phyloP scores from a whole-genome alignment of 352 stramenopile genomes.

The Globisporangium heterothallicum region DNA sequence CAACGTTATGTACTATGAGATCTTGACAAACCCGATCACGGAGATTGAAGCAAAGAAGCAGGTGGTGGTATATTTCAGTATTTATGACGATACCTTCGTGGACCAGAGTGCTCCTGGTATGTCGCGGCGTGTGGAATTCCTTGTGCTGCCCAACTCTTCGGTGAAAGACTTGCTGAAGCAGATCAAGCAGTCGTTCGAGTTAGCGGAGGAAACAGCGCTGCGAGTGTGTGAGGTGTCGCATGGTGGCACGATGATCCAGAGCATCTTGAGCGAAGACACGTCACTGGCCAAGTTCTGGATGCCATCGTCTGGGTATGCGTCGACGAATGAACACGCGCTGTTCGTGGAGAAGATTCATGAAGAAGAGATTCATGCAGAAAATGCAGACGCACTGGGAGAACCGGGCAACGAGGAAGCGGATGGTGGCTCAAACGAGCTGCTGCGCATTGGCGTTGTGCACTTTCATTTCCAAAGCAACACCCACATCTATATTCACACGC shows the following conservation, averaged over 20 bases:
- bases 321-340: slow-evolving; percentile 34
- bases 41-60: slow-evolving; percentile 86
- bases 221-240: slow-evolving; percentile 63
- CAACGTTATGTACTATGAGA: slow-evolving; percentile 67
- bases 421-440: slow-evolving; percentile 22
- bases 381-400: background rate
- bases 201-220: slow-evolving; percentile 31
- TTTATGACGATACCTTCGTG: slow-evolving; percentile 71
- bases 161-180: slow-evolving; percentile 47
- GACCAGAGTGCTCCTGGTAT: slow-evolving; percentile 25
- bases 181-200: slow-evolving; percentile 36
- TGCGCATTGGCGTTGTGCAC: slow-evolving; percentile 63
- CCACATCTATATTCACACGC: slow-evolving; percentile 65
- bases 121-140: slow-evolving; percentile 48
- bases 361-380: slow-evolving; percentile 18
- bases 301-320: slow-evolving; percentile 17
- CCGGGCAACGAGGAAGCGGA: slow-evolving; percentile 3
- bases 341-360: slow-evolving; percentile 52
- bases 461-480: slow-evolving; percentile 62
- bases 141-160: slow-evolving; percentile 48
- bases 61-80: slow-evolving; percentile 64
- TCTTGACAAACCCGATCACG: slow-evolving; percentile 68
- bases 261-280: slow-evolving; percentile 31
- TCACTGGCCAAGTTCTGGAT: slow-evolving; percentile 51
- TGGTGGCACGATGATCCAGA: slow-evolving; percentile 45